Evolutionary conservation across 139 green algal genomes (phyloP), one percentile per base, ranked within the genome.

Genomic region (Auxenochlorella protothecoides): DNA sequence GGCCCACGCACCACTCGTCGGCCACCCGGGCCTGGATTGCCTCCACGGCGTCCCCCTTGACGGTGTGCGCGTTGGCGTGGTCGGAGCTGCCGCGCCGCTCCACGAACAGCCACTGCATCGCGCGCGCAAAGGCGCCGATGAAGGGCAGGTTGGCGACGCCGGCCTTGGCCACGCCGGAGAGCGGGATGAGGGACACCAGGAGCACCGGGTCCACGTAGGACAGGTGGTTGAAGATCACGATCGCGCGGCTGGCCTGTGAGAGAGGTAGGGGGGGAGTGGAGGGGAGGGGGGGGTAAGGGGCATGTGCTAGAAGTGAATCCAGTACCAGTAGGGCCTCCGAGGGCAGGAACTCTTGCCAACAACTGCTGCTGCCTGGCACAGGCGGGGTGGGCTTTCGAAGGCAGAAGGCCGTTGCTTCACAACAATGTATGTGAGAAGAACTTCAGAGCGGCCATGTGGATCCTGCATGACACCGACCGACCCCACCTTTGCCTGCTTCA

Each of bases 41-140:
- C 13, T 68, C 11, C 51, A 76, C 59, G 3, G 70, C 59, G 57
- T 76, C 71, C 0, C 70, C 65, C 3, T 54, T 51, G 65, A 76
- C n/a, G 8, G 68, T 67, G 59, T 79, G 68, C 55, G 60, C 68
- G 70, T 84, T 80, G 54, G 27, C 9, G 10, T 54, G 56, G 67
- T 84, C 82, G 56, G 59, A 55, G 53, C 64, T 78, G 53, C 80
- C 80, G 4, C 59, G 65, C 11, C 81, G 67, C 70, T 79, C 62
- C 6, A 86, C 69, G 57, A 86, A 86, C n/a, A 86, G 66, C n/a
- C 86, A 82, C 65, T 84, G 79, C 55, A 77, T 53, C 5, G 70
- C 72, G 57, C 66, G 16, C 5, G 68, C 62, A 52, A 81, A 78
- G 2, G 63, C 55, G 59, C 82, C 82, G 52, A 87, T 69, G 66